Base-by-base conservation (phyloP, 2,329 filamentous ascomycete genomes). In the Drechslerella dactyloides region DNA sequence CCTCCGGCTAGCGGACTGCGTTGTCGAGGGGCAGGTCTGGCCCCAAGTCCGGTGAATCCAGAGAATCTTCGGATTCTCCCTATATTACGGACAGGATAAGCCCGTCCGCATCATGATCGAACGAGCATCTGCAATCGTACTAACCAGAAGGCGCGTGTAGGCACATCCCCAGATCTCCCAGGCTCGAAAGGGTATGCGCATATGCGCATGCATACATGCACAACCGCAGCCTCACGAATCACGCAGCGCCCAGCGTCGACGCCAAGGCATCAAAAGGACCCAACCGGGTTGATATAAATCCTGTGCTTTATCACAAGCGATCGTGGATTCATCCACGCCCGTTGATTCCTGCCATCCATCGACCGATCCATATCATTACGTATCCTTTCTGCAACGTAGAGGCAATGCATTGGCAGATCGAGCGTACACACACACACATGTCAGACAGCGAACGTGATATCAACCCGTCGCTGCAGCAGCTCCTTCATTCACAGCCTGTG, bases 1-100 rank as follows among this genome's bases (percentile, higher is more conserved):
- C n/a, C 19, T 42, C 37, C 37, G 37, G 11, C n/a, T 15, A 13
- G 37, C 37, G 4, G 21, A n/a, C 53, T 62, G 58, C 50, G 58
- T 62, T 62, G 48, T 54, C 15, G 50, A 35, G 5, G 19, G 40
- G 2, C 44, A 48, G 23, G 24, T 48, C 23, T 48, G 19, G 37
- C 30, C 15, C 1, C 13, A 27, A 7, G 7, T 35, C 11, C 15
- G 11, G 21, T 15, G 24, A 1, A 21, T 24, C 17, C n/a, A n/a
- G n/a, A n/a, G n/a, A n/a, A n/a, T n/a, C n/a, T n/a, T n/a, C n/a
- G n/a, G n/a, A n/a, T n/a, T n/a, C n/a, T n/a, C n/a, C n/a, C n/a
- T n/a, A n/a, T n/a, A n/a, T n/a, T n/a, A n/a, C n/a, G n/a, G n/a
- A n/a, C n/a, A n/a, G n/a, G n/a, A n/a, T n/a, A n/a, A 17, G 15